Evolutionary conservation across 352 stramenopile species (phyloP).

Genomic region (Globisporangium sylvaticum): DNA sequence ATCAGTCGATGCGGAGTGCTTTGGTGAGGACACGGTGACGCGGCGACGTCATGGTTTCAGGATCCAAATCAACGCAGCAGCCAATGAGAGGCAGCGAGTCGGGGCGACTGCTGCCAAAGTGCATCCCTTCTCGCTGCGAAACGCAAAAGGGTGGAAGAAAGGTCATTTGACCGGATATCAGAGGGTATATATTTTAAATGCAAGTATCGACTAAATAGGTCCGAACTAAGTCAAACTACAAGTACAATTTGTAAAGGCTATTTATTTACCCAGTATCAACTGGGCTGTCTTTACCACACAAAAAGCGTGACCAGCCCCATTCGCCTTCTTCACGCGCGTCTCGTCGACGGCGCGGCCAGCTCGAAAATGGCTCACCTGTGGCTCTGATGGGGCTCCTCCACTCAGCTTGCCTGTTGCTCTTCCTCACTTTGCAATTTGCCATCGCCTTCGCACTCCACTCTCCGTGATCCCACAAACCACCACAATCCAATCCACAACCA

Average conservation of each 20-base stretch:
- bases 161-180: not conserved
- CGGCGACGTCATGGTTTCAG: conserved; percentile 19
- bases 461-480: not conserved
- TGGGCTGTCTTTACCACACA: not conserved
- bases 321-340: not conserved
- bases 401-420: too few relatives aligned
- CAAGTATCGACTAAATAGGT: too few relatives aligned
- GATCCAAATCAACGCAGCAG: conserved; percentile 15
- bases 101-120: conserved; percentile 14
- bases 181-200: not conserved
- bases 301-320: conserved; percentile 1
- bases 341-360: not conserved
- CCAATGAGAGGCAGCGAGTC: conserved; percentile 26
- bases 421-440: conserved; percentile 42
- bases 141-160: not conserved
- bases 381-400: too few relatives aligned
- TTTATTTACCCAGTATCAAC: not conserved
- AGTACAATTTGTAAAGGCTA: not conserved
- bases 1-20: conserved; percentile 10
- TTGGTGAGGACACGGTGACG: conserved; percentile 20
- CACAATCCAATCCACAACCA: conserved; percentile 12
- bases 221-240: too few relatives aligned
- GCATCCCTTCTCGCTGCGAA: conserved; percentile 13
- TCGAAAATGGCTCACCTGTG: conserved; percentile 3
- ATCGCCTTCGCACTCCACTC: not conserved